Percentiles rank a stretch among this genome's conserved stretches.
Conservation (phyloP, 164 flowering plant species). For the Piper longum region DNA sequence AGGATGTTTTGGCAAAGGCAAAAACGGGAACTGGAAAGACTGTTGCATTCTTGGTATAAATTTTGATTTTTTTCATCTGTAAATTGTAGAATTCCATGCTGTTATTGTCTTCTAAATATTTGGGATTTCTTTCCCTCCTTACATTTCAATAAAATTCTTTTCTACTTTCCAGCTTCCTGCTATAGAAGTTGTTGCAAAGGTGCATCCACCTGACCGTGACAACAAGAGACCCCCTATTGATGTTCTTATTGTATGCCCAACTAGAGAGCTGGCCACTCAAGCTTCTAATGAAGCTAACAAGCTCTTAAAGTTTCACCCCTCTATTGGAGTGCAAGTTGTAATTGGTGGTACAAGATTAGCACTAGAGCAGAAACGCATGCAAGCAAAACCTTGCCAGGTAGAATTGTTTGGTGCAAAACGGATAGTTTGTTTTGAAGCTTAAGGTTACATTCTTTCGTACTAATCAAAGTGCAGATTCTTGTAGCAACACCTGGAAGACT, state of each 20-base stretch:
- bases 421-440: neutral
- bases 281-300: constrained; percentile 77
- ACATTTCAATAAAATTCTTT: neutral
- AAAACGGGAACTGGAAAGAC: constrained; percentile 99
- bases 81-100: neutral
- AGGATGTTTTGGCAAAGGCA: constrained; percentile 97
- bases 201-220: constrained; percentile 49
- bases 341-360: constrained; percentile 88
- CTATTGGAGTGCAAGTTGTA: constrained; percentile 94
- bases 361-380: constrained; percentile 78
- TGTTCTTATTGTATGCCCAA: constrained; percentile 94
- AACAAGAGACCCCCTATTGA: constrained; percentile 59
- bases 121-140: neutral
- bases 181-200: constrained; percentile 61
- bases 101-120: neutral
- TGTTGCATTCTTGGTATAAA: constrained; percentile 83
- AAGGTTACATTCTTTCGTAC: neutral
- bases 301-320: constrained; percentile 81
- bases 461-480: constrained; percentile 53
- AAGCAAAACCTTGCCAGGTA: constrained; percentile 95
- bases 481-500: constrained; percentile 99
- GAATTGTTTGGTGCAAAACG: neutral
- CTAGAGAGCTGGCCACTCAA: constrained; percentile 93
- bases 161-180: constrained; percentile 71
- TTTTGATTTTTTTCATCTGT: constrained; percentile 1